Evolutionary conservation across 148 eudicot genomes (phyloP).

Genomic region (Diospyros lotus): DNA sequence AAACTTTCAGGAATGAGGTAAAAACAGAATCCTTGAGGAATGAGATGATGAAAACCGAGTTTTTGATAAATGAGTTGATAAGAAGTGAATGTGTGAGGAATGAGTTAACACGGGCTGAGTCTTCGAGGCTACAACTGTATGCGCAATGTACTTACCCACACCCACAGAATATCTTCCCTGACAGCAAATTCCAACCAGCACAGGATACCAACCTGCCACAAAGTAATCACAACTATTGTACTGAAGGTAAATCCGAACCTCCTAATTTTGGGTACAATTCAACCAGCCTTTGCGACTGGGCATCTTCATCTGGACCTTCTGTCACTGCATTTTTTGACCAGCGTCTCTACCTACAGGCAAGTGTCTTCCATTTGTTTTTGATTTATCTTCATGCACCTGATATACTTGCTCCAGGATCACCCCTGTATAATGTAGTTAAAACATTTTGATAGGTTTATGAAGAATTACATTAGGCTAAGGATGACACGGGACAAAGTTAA

Average conservation of each 20-base stretch:
- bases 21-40: not conserved
- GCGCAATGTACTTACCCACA: slow-evolving; percentile 8
- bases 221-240: slow-evolving; percentile 8
- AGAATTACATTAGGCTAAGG: too few species aligned
- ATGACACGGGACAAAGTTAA: too few species aligned
- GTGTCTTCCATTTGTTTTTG: not conserved
- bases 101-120: not conserved
- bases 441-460: too few species aligned
- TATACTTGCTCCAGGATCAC: too few species aligned
- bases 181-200: not conserved
- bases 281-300: slow-evolving; percentile 2
- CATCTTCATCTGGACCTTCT: slow-evolving; percentile 1
- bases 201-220: slow-evolving; percentile 8
- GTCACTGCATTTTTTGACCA: slow-evolving; percentile 1
- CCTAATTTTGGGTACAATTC: slow-evolving; percentile 9
- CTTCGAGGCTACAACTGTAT: slow-evolving; percentile 7
- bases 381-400: not conserved
- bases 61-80: not conserved
- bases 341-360: slow-evolving; percentile 18
- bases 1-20: slow-evolving; percentile 8
- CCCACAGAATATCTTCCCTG: not conserved
- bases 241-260: slow-evolving; percentile 7
- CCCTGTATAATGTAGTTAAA: too few species aligned
- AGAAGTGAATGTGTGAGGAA: not conserved
- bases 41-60: not conserved